These are phyloP conservation scores for Wickerhamomyces chaumierensis DNA, from an alignment of 805 yeast species.

Conservation along the genomic window DNA sequence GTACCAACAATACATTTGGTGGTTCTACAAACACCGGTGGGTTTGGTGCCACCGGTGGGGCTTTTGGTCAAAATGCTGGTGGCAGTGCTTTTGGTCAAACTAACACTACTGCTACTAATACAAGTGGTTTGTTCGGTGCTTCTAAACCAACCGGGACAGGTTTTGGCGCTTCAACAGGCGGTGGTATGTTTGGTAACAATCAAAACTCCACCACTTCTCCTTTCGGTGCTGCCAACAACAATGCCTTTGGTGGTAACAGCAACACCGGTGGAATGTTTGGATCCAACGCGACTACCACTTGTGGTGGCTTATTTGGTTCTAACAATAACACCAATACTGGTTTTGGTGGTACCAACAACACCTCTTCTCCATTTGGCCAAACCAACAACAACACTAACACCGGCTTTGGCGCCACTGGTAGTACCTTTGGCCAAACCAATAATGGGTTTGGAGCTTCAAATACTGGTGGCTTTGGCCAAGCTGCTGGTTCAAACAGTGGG, in stretches of 20 bases:
- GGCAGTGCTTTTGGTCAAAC: slow-evolving; percentile 8
- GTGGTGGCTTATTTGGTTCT: slow-evolving; percentile 21
- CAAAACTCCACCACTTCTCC: too few relatives aligned
- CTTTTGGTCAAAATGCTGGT: slow-evolving; percentile 21
- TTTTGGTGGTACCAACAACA: slow-evolving; percentile 23
- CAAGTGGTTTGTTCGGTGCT: too few relatives aligned
- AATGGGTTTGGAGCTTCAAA: slow-evolving; percentile 23
- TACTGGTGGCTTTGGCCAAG: slow-evolving; percentile 25
- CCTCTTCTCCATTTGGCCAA: slow-evolving; percentile 31
- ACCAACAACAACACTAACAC: slow-evolving; percentile 13
- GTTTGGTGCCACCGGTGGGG: slow-evolving; percentile 14
- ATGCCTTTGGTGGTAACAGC: slow-evolving; percentile 1
- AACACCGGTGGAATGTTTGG: not conserved
- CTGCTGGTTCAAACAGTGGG: slow-evolving; percentile 18
- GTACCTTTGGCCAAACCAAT: slow-evolving; percentile 28
- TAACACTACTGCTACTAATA: too few relatives aligned
- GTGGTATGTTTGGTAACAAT: slow-evolving; percentile 20
- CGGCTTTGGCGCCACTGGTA: slow-evolving; percentile 12
- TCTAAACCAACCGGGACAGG: too few relatives aligned
- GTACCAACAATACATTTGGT: slow-evolving; percentile 5
- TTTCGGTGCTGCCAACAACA: too few relatives aligned
- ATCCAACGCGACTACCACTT: slow-evolving; percentile 10
- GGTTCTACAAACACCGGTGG: slow-evolving; percentile 6
- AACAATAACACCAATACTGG: slow-evolving; percentile 10
- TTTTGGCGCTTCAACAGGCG: slow-evolving; percentile 8